Evolutionary conservation across 345 rosid genomes (phyloP).

Genomic region (Eucalyptus caleyi): DNA sequence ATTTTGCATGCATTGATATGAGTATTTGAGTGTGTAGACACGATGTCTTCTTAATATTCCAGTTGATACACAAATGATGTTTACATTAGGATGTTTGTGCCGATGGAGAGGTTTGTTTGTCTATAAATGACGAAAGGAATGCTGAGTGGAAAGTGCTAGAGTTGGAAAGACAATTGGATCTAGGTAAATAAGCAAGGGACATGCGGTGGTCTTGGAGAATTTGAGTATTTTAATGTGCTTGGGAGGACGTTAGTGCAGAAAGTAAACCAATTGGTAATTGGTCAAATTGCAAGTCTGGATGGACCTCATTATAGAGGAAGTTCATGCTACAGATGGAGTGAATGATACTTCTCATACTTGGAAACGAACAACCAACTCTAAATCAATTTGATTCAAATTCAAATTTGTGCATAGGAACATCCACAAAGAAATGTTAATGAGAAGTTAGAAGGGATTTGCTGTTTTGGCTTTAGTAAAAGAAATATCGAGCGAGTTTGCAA

Average conservation of each 20-base stretch:
- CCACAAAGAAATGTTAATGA: background rate
- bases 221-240: background rate
- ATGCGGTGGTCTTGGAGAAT: background rate
- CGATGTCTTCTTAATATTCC: background rate
- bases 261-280: background rate
- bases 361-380: background rate
- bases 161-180: background rate
- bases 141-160: background rate
- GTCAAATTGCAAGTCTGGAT: background rate
- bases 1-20: background rate
- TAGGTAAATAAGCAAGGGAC: background rate
- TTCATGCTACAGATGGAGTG: background rate
- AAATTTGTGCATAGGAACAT: background rate
- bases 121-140: background rate
- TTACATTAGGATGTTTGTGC: background rate
- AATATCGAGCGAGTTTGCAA: background rate
- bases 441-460: background rate
- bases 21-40: background rate
- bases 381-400: background rate
- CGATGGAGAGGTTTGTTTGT: background rate
- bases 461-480: background rate
- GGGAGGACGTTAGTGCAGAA: background rate
- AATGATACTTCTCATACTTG: background rate
- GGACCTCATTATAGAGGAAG: background rate
- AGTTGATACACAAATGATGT: background rate